Evolutionary conservation across 2,329 filamentous ascomycete genomes (phyloP).

Genomic region (Penicillium sp.): DNA sequence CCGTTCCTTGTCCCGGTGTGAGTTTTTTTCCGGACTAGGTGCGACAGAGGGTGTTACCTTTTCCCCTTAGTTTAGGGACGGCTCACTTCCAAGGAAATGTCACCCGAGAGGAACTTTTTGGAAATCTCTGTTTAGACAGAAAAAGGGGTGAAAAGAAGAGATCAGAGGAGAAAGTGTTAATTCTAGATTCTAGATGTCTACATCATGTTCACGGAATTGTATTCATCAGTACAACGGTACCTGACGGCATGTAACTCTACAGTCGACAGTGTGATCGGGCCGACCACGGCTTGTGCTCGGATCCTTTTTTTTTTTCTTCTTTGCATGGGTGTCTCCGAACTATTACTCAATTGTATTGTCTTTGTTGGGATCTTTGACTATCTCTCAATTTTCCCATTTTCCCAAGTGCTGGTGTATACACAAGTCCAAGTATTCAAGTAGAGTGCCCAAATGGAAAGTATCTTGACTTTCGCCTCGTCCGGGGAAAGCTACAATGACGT

Average conservation of each 20-base stretch:
- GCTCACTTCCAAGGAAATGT: constrained; percentile 5
- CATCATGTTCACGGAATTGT: neutral
- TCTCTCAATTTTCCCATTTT: too few relatives aligned
- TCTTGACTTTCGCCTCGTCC: too few relatives aligned
- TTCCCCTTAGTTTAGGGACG: neutral
- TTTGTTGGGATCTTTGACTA: too few relatives aligned
- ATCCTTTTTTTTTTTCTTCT: neutral
- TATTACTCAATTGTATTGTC: neutral
- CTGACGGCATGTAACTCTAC: neutral
- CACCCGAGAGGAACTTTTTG: neutral
- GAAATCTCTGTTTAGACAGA: neutral
- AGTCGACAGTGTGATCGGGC: neutral
- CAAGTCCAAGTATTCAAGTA: too few relatives aligned
- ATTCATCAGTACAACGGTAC: neutral
- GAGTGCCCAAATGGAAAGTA: too few relatives aligned
- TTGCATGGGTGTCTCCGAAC: neutral
- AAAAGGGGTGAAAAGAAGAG: neutral
- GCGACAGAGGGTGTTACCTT: neutral
- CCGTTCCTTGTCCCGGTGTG: constrained; percentile 8
- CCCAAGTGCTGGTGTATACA: too few relatives aligned
- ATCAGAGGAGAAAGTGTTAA: neutral
- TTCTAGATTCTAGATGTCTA: too few relatives aligned
- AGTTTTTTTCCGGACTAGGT: constrained; percentile 7
- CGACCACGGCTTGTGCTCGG: neutral
- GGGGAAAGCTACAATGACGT: neutral